Base-by-base conservation (phyloP, 768 basidiomycete genomes). In the Suillus subluteus region DNA sequence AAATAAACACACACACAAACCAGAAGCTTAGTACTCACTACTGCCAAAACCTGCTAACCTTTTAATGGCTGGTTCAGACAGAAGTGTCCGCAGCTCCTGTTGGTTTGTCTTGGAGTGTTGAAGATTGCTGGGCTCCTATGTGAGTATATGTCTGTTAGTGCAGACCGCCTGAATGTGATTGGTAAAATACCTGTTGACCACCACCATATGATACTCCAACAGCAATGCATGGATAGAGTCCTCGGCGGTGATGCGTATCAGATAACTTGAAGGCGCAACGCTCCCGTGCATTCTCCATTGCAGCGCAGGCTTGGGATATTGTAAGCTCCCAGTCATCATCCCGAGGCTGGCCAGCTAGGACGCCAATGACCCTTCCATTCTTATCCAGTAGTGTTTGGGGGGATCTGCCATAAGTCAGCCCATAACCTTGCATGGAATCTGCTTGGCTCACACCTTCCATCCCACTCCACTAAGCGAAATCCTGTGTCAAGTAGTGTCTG, bases 121-220 rank as follows among this genome's bases (percentile, higher is more conserved):
- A 48, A 48, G 48, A 48, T 48, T 48, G 9, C 48, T n/a, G 12
- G n/a, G 48, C 48, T 23, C 4, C n/a, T 48, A n/a, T n/a, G 11
- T 23, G n/a, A 13, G 48, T 6, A 4, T 23, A n/a, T 6, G 0
- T n/a, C 4, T n/a, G 11, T n/a, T 6, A 48, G 4, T 44, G 8
- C 43, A 21, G 43, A 44, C 8, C 0, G 7, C 43, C 43, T 18
- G 43, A 6, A 43, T 43, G 15, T 43, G 43, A 18, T 21, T 0
- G 43, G 16, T 16, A 3, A 54, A 21, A 41, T 30, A 68, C 68
- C 26, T 11, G 58, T 38, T 76, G 76, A 0, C 79, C 79, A 0
- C 75, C 76, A 0, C 78, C 77, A 70, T 70, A 68, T 0, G 77
- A 79, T 0, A 73, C 66, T 1, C 79, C 75, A 37, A 55, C 62